Conservation (phyloP, 805 yeast species). For the Pichia californica region DNA sequence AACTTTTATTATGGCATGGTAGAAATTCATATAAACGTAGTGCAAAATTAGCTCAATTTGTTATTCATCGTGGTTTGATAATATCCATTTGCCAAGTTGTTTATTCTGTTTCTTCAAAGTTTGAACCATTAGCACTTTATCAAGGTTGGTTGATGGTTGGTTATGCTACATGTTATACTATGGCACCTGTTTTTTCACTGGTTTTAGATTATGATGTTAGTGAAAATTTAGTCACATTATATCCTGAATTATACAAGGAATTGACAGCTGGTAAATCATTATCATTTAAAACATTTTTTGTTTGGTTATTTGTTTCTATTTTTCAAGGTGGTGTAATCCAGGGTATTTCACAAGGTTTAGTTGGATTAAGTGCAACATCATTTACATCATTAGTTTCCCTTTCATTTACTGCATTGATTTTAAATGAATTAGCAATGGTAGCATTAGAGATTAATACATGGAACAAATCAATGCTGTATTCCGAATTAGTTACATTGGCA, state of each 20-base stretch:
- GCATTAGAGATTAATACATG: slow-evolving; percentile 89
- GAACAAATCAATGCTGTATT: slow-evolving; percentile 68
- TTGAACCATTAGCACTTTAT: slow-evolving; percentile 90
- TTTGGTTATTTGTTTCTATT: slow-evolving; percentile 85
- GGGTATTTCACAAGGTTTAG: slow-evolving; percentile 69
- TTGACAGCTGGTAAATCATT: slow-evolving; percentile 81
- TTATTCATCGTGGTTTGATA: slow-evolving; percentile 91
- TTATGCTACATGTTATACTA: slow-evolving; percentile 92
- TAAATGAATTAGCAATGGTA: slow-evolving; percentile 90
- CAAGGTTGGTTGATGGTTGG: slow-evolving; percentile 99
- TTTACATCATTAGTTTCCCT: slow-evolving; percentile 80
- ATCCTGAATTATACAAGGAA: slow-evolving; percentile 94
- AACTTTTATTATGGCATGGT: slow-evolving; percentile 93
- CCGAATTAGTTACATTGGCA: slow-evolving; percentile 64
- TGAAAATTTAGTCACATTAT: slow-evolving; percentile 78
- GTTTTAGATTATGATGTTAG: slow-evolving; percentile 89
- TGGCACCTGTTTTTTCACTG: slow-evolving; percentile 95
- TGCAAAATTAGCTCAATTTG: slow-evolving; percentile 91
- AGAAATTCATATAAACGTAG: slow-evolving; percentile 94
- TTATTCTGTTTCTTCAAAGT: slow-evolving; percentile 75
- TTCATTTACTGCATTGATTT: slow-evolving; percentile 69
- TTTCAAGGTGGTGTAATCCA: slow-evolving; percentile 89
- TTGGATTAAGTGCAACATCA: slow-evolving; percentile 46
- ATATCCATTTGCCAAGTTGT: slow-evolving; percentile 95
- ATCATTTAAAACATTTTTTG: slow-evolving; percentile 80